Evolutionary conservation across 805 yeast species (phyloP).

Genomic region (Ogataea pini): DNA sequence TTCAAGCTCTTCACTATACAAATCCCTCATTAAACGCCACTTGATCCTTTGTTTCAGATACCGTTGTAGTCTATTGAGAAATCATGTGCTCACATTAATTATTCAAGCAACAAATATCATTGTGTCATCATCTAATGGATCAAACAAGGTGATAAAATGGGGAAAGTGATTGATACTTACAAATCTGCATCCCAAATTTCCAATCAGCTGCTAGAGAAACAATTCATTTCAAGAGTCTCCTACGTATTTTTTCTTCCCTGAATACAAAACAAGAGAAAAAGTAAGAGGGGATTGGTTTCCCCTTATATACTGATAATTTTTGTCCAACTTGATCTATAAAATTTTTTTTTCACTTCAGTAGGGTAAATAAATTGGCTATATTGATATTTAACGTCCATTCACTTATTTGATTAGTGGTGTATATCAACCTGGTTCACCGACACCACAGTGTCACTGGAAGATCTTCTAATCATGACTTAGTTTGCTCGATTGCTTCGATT

Average conservation of each 20-base stretch:
- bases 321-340: not conserved
- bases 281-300: not conserved
- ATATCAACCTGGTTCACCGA: no score
- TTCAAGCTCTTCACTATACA: no score
- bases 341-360: not conserved
- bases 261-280: not conserved
- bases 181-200: not conserved
- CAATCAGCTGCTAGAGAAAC: not conserved
- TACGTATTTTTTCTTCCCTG: not conserved
- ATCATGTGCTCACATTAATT: conserved; percentile 27
- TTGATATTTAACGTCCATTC: no score
- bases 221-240: not conserved
- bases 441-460: no score
- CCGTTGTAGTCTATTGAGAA: conserved; percentile 40
- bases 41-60: conserved; percentile 30
- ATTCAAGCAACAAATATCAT: conserved; percentile 27
- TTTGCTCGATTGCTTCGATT: no score
- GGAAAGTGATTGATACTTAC: not conserved
- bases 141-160: not conserved
- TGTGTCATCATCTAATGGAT: conserved; percentile 1
- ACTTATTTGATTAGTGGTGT: not conserved
- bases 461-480: no score
- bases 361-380: not conserved
- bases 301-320: not conserved
- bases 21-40: not conserved